phyloP scores from a whole-genome alignment of 805 yeast species.

The Candida cerambycidarum region DNA sequence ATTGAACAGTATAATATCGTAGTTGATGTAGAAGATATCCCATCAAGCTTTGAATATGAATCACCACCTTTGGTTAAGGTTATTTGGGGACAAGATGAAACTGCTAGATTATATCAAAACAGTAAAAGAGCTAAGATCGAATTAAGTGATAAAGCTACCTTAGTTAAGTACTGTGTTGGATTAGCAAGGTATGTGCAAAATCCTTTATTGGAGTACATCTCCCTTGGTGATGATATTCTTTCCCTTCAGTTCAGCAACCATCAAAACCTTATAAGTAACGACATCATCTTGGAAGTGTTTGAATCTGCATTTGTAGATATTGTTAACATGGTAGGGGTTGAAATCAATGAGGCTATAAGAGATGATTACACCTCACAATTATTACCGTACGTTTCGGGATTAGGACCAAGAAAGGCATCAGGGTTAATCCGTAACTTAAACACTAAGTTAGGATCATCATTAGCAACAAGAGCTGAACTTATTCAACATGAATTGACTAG shows the following conservation, averaged over 20 bases:
- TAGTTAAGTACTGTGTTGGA: constrained; percentile 82
- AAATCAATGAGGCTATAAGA: constrained; percentile 84
- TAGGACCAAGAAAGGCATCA: constrained; percentile 93
- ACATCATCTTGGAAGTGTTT: constrained; percentile 60
- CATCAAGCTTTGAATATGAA: constrained; percentile 22
- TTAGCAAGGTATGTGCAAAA: constrained; percentile 90
- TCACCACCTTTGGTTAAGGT: constrained; percentile 61
- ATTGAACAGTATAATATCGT: constrained; percentile 55
- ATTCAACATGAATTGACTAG: constrained; percentile 78
- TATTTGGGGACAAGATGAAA: constrained; percentile 88
- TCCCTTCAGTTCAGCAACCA: constrained; percentile 68
- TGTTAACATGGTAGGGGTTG: constrained; percentile 89
- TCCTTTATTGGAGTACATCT: constrained; percentile 87
- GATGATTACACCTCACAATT: constrained; percentile 68
- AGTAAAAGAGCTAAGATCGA: constrained; percentile 75
- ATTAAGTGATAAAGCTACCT: constrained; percentile 78
- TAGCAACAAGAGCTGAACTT: constrained; percentile 72
- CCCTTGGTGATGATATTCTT: constrained; percentile 71
- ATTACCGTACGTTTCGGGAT: constrained; percentile 80
- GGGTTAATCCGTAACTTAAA: constrained; percentile 83
- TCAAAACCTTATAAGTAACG: constrained; percentile 70
- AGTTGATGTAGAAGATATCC: constrained; percentile 49
- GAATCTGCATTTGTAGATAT: constrained; percentile 87
- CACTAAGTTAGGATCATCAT: constrained; percentile 56
- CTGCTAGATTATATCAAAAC: constrained; percentile 83